A percentile compares a stretch with the other conserved stretches of the same genome.
Conservation (phyloP, 495 filamentous ascomycete species). For the Aspergillus nidulans region DNA sequence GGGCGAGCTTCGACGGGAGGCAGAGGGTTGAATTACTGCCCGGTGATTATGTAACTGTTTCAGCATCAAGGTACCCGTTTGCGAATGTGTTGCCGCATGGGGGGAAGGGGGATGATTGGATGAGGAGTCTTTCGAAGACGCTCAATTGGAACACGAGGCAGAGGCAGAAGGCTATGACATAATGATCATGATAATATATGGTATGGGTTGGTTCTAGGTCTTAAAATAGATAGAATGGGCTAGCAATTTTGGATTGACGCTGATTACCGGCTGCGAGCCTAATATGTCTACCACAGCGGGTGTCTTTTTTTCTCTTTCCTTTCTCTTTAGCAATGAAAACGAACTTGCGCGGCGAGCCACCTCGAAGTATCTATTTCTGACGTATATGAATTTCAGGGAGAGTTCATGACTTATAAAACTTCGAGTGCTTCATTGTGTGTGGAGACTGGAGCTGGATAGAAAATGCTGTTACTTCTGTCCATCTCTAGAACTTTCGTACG, state of each 20-base stretch:
- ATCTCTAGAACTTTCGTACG: constrained; percentile 28
- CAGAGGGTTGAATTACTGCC: constrained; percentile 80
- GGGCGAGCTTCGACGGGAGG: constrained; percentile 96
- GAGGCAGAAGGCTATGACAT: constrained; percentile 57
- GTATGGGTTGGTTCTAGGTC: too few relatives aligned
- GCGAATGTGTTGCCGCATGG: constrained; percentile 78
- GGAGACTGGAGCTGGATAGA: neutral
- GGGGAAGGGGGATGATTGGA: constrained; percentile 80
- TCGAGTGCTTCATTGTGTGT: too few relatives aligned
- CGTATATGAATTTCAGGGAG: too few relatives aligned
- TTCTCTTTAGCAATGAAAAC: too few relatives aligned
- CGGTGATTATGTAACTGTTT: constrained; percentile 94
- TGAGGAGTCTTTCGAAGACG: constrained; percentile 84
- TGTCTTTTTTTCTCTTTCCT: too few relatives aligned
- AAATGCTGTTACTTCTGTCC: neutral
- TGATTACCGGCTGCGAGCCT: too few relatives aligned
- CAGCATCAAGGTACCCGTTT: constrained; percentile 88
- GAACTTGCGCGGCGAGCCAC: too few relatives aligned
- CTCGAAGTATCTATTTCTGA: too few relatives aligned
- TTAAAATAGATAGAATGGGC: too few relatives aligned
- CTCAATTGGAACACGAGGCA: constrained; percentile 89
- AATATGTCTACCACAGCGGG: too few relatives aligned
- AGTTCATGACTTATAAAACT: too few relatives aligned
- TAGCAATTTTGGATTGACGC: neutral
- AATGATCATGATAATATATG: too few relatives aligned